These are phyloP conservation scores for Eimeria mitis DNA, from an alignment of 169 alveolate genomes.

Conservation along the genomic window DNA sequence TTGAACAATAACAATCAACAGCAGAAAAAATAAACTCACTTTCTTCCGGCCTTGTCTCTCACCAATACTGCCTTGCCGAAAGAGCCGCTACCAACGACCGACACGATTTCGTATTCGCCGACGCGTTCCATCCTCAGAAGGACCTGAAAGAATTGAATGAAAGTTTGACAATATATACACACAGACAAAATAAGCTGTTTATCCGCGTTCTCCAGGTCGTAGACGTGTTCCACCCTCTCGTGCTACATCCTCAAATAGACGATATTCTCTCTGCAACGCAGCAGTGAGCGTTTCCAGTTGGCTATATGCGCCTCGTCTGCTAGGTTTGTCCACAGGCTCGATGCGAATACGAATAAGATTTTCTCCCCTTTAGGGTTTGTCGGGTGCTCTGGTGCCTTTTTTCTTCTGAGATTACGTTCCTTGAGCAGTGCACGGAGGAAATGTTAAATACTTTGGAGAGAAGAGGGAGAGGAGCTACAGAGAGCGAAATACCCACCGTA, in stretches of 20 bases:
- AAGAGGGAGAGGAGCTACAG: background rate
- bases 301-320: background rate
- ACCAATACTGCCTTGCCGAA: conserved; percentile 82
- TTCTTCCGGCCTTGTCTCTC: conserved; percentile 62
- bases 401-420: background rate
- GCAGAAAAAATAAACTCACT: conserved; percentile 12
- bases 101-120: conserved; percentile 75
- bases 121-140: conserved; percentile 30
- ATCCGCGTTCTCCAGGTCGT: background rate
- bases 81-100: conserved; percentile 82
- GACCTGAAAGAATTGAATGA: background rate
- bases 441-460: background rate
- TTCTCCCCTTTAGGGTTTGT: background rate
- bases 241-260: background rate
- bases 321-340: background rate
- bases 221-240: background rate
- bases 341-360: background rate
- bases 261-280: background rate
- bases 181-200: background rate
- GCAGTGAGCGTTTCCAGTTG: background rate
- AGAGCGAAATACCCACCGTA: background rate
- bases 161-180: background rate
- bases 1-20: background rate
- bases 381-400: background rate
- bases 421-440: background rate